Conservation (phyloP, 805 yeast species). For the Saccharomycopsis fodiens region DNA sequence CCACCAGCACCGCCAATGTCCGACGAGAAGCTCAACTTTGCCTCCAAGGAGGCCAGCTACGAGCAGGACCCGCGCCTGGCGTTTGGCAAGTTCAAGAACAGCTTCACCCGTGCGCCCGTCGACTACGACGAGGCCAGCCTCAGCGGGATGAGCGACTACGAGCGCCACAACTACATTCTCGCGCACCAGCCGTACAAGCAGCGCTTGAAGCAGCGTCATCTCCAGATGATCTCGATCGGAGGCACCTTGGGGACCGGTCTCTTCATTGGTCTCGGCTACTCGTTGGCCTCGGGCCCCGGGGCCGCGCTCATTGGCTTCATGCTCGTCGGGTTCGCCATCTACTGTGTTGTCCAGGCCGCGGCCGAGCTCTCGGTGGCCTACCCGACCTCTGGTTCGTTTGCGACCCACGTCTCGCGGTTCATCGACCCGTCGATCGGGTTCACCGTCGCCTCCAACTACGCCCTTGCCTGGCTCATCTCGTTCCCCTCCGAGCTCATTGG, state of each 20-base stretch:
- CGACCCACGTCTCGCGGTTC: constrained; percentile 49
- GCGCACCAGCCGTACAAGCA: constrained; percentile 46
- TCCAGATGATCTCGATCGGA: constrained; percentile 61
- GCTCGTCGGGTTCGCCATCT: constrained; percentile 26
- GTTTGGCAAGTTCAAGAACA: constrained; percentile 9
- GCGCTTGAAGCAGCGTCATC: constrained; percentile 45
- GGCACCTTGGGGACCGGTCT: constrained; percentile 71
- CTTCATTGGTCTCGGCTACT: constrained; percentile 56
- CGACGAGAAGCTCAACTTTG: background rate
- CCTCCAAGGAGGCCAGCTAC: background rate
- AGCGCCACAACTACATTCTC: constrained; percentile 24
- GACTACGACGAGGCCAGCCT: constrained; percentile 20
- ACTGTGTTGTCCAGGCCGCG: constrained; percentile 26
- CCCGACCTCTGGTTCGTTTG: constrained; percentile 61
- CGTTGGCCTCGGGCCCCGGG: constrained; percentile 40
- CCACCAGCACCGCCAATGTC: too few species aligned
- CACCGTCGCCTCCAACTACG: constrained; percentile 54
- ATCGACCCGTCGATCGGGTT: constrained; percentile 55
- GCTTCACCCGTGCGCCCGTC: constrained; percentile 23
- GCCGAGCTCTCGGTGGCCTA: constrained; percentile 35
- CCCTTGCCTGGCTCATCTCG: constrained; percentile 44
- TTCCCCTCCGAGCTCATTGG: constrained; percentile 47
- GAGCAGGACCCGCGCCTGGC: background rate
- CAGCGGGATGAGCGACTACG: constrained; percentile 21
- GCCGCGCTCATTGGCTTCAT: constrained; percentile 24